phyloP scores from a whole-genome alignment of 352 stramenopile species.

The Globisporangium acanthophoron region DNA sequence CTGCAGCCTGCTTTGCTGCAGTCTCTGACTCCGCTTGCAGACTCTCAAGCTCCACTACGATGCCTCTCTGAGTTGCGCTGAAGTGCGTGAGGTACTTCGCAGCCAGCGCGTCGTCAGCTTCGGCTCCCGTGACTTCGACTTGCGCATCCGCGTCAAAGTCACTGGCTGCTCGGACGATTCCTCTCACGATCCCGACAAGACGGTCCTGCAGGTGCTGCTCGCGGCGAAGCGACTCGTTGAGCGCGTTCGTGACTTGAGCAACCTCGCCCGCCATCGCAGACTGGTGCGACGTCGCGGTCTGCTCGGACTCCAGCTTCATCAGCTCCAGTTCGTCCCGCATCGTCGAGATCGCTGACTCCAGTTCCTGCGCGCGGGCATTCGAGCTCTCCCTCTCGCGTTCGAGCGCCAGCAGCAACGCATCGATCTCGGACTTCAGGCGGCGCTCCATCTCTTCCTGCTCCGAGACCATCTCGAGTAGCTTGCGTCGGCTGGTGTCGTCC shows the following conservation, averaged over 20 bases:
- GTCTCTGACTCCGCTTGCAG: constrained; percentile 43
- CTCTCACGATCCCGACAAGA: constrained; percentile 36
- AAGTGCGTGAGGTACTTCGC: constrained; percentile 30
- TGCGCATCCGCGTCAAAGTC: constrained; percentile 10
- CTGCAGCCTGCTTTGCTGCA: constrained; percentile 27
- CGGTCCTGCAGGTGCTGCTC: constrained; percentile 44
- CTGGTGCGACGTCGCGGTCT: constrained; percentile 19
- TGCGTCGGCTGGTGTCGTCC: constrained; percentile 30
- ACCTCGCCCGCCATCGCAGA: constrained; percentile 24
- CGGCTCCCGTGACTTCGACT: constrained; percentile 12
- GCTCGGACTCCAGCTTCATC: constrained; percentile 26
- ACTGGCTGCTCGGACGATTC: constrained; percentile 31
- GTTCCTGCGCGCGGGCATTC: constrained; percentile 31
- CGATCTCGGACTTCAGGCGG: constrained; percentile 31
- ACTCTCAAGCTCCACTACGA: constrained; percentile 31
- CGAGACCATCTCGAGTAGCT: constrained; percentile 35
- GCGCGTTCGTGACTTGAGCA: constrained; percentile 20
- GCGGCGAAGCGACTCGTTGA: constrained; percentile 34
- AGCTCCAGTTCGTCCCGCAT: constrained; percentile 30
- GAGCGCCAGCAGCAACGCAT: constrained; percentile 33
- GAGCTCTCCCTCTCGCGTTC: constrained; percentile 42
- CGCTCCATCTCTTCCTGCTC: constrained; percentile 40
- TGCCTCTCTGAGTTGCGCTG: constrained; percentile 27
- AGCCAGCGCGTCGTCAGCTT: constrained; percentile 21
- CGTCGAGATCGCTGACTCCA: constrained; percentile 25